Evolutionary conservation across 1,284 basidiomycete species (phyloP).

Genomic region (Boletus semigastroideus): DNA sequence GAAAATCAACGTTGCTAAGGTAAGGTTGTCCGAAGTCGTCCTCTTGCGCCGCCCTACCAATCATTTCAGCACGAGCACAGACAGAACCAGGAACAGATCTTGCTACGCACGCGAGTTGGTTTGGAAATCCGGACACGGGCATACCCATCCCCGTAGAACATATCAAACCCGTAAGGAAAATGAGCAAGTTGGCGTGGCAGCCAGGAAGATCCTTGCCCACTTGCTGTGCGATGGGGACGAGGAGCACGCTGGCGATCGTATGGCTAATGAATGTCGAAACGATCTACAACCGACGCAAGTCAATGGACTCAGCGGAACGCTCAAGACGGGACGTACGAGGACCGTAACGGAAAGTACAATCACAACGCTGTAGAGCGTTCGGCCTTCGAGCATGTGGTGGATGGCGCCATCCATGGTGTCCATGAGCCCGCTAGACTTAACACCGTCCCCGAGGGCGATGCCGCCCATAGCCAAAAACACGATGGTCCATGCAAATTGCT

Average conservation of each 20-base stretch:
- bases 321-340: conserved; percentile 59
- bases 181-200: conserved; percentile 73
- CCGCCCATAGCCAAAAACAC: conserved; percentile 99
- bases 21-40: conserved; percentile 92
- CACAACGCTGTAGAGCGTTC: conserved; percentile 80
- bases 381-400: conserved; percentile 66
- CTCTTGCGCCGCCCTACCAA: conserved; percentile 82
- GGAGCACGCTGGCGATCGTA: conserved; percentile 93
- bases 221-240: conserved; percentile 94
- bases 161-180: conserved; percentile 90
- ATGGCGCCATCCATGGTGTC: conserved; percentile 75
- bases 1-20: conserved; percentile 84
- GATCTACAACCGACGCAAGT: conserved; percentile 42
- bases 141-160: conserved; percentile 98
- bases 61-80: conserved; percentile 1
- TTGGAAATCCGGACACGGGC: conserved; percentile 97
- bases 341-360: conserved; percentile 82
- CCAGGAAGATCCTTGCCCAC: conserved; percentile 79
- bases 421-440: conserved; percentile 86
- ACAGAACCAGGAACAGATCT: background rate
- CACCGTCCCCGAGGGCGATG: conserved; percentile 94
- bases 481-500: conserved; percentile 92
- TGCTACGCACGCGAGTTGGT: conserved; percentile 84
- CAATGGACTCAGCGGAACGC: conserved; percentile 2
- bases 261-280: conserved; percentile 93